phyloP scores from a whole-genome alignment of 805 yeast genomes.

The Kluyveromyces lactis region DNA sequence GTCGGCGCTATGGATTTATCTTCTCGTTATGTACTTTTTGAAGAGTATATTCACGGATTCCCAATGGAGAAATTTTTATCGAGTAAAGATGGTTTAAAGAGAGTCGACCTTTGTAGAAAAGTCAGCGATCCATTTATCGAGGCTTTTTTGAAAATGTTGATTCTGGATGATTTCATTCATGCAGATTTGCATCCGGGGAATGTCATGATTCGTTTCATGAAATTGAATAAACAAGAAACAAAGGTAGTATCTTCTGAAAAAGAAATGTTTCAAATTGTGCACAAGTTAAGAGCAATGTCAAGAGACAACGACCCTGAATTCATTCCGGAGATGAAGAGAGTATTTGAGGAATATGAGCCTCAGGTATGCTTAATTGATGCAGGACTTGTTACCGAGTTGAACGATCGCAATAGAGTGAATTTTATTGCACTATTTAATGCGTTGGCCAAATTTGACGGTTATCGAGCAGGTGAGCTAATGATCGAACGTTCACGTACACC shows the following conservation, averaged over 20 bases:
- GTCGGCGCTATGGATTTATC: conserved; percentile 58
- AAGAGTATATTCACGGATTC: conserved; percentile 75
- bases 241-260: conserved; percentile 22
- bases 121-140: conserved; percentile 79
- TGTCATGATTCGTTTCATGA: conserved; percentile 66
- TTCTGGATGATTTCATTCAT: conserved; percentile 88
- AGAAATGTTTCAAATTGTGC: conserved; percentile 16
- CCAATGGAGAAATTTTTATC: conserved; percentile 68
- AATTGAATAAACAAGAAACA: conserved; percentile 31
- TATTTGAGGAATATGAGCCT: conserved; percentile 62
- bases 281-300: conserved; percentile 11
- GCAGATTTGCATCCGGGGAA: conserved; percentile 98
- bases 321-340: conserved; percentile 37
- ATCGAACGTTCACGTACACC: conserved; percentile 92
- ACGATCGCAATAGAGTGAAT: conserved; percentile 66
- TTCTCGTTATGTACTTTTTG: conserved; percentile 69
- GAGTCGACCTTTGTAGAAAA: conserved; percentile 46
- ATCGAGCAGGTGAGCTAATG: conserved; percentile 91
- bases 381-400: conserved; percentile 87
- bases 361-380: conserved; percentile 88
- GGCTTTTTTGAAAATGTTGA: conserved; percentile 87
- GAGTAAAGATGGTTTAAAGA: conserved; percentile 27
- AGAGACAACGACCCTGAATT: conserved; percentile 14
- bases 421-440: conserved; percentile 87
- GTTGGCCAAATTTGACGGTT: conserved; percentile 86